A percentile compares a stretch with the other conserved stretches of the same genome.
phyloP scores from a whole-genome alignment of 208 protist species.

The Acanthamoeba healyi region DNA sequence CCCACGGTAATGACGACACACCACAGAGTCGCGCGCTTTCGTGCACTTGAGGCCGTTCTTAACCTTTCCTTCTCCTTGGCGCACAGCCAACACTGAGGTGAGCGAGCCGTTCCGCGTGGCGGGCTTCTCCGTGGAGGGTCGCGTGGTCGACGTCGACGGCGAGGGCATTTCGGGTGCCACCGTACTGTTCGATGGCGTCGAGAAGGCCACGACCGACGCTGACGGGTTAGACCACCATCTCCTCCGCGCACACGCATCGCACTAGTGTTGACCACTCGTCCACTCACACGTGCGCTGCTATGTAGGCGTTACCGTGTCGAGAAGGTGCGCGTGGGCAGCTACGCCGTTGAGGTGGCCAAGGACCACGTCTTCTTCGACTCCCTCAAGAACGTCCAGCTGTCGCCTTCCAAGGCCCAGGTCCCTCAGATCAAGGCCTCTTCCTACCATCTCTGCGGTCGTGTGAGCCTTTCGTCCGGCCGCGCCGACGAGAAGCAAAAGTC shows the following conservation, averaged over 20 bases:
- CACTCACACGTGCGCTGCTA: neutral
- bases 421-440: conserved; percentile 34
- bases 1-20: too few relatives aligned
- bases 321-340: conserved; percentile 65
- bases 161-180: conserved; percentile 52
- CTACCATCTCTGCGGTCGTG: conserved; percentile 56
- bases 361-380: conserved; percentile 73
- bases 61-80: neutral
- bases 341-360: conserved; percentile 58
- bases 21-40: too few relatives aligned
- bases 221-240: neutral
- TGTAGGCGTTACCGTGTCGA: conserved; percentile 60
- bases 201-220: conserved; percentile 49
- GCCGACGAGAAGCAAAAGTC: conserved; percentile 24
- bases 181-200: conserved; percentile 66
- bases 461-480: conserved; percentile 21
- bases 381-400: conserved; percentile 43
- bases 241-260: neutral
- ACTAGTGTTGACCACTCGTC: neutral
- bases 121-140: conserved; percentile 68
- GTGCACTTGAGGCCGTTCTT: too few relatives aligned
- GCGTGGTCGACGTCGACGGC: conserved; percentile 64
- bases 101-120: conserved; percentile 69
- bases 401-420: conserved; percentile 52
- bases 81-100: neutral